A percentile compares a stretch with the other conserved stretches of the same genome.
phyloP scores from a whole-genome alignment of 2,329 filamentous ascomycete genomes.

The Botrytis paeoniae region DNA sequence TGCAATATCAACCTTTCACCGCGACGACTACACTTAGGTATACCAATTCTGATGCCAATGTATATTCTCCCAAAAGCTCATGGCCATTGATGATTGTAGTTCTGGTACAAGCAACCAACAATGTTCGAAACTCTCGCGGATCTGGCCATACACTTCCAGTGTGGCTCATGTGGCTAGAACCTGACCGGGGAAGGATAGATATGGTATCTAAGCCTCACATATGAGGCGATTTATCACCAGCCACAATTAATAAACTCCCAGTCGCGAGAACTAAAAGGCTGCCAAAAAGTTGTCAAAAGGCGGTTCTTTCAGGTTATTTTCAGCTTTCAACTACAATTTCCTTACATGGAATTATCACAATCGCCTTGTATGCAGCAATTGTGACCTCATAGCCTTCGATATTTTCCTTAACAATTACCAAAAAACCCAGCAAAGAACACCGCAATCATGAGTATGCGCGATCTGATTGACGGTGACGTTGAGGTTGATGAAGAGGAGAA shows the following conservation, averaged over 20 bases:
- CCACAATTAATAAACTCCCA: conserved; percentile 5
- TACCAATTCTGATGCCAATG: not conserved
- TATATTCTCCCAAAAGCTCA: not conserved
- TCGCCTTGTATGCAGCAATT: conserved; percentile 1
- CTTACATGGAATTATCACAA: not conserved
- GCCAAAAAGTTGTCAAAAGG: conserved; percentile 18
- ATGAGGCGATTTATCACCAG: not conserved
- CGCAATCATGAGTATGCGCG: conserved; percentile 64
- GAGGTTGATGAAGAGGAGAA: conserved; percentile 83
- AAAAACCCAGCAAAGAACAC: conserved; percentile 14
- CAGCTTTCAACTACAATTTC: conserved; percentile 7
- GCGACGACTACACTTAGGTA: not conserved
- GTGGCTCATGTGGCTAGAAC: not conserved
- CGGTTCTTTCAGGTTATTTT: not conserved
- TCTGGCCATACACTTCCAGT: not conserved
- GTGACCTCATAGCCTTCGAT: not conserved
- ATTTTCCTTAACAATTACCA: conserved; percentile 3
- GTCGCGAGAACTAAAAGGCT: conserved; percentile 21
- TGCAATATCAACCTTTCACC: not conserved
- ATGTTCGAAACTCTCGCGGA: not conserved
- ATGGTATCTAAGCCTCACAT: not conserved
- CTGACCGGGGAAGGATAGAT: not conserved
- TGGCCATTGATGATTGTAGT: not conserved
- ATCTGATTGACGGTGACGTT: conserved; percentile 81
- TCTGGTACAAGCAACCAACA: not conserved